Evolutionary conservation across 1,284 basidiomycete genomes (phyloP).

Genomic region (Phellopilus nigrolimitatus): DNA sequence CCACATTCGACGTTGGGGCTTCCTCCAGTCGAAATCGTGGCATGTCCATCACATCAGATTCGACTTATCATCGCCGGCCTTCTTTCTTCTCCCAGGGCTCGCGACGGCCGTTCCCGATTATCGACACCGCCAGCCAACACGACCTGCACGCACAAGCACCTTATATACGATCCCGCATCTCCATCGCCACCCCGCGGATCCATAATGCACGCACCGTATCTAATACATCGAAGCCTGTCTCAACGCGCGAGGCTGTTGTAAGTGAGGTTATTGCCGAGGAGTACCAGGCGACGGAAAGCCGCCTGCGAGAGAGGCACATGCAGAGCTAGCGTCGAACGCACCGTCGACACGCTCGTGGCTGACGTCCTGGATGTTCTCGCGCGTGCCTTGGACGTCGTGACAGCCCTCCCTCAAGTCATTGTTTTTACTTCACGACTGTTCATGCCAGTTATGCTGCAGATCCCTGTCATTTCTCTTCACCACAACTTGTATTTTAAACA

Average conservation of each 20-base stretch:
- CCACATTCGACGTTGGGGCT: neutral
- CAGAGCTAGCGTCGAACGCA: conserved; percentile 24
- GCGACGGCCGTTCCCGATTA: conserved; percentile 3
- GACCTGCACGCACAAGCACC: conserved; percentile 6
- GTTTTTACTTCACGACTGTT: neutral
- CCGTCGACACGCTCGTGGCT: conserved; percentile 18
- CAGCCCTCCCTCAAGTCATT: neutral
- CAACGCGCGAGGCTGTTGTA: conserved; percentile 56
- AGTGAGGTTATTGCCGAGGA: conserved; percentile 66
- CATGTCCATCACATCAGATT: conserved; percentile 36
- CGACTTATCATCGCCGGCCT: conserved; percentile 18
- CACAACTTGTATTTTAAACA: neutral
- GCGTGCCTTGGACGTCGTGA: conserved; percentile 11
- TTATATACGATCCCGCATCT: conserved; percentile 2
- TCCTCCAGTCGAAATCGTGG: conserved; percentile 37
- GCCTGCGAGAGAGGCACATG: conserved; percentile 52
- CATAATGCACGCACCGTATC: conserved; percentile 11
- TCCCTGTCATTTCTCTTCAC: too few species aligned
- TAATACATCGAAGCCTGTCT: conserved; percentile 27
- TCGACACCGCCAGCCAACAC: neutral
- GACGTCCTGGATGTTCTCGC: conserved; percentile 20
- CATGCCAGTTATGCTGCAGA: neutral
- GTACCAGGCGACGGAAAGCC: conserved; percentile 46
- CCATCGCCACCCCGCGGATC: conserved; percentile 8
- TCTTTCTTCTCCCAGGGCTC: conserved; percentile 1